A percentile compares a stretch with the other conserved stretches of the same genome.
Evolutionary conservation across 2,329 filamentous ascomycete species (phyloP).

Genomic region (Talaromyces pinophilus): DNA sequence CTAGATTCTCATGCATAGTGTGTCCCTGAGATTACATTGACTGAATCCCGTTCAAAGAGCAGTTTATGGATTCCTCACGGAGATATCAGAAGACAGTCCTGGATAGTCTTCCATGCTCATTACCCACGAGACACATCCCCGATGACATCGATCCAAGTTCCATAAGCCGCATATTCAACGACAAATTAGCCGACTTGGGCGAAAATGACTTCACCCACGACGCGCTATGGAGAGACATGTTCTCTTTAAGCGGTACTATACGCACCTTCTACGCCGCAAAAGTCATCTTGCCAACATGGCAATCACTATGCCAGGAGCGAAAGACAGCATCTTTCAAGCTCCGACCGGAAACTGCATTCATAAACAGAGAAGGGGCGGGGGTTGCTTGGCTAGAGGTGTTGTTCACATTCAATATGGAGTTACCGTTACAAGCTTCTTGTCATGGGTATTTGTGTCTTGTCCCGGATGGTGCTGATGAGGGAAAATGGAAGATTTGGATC

Average conservation of each 20-base stretch:
- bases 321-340: slow-evolving; percentile 22
- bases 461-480: slow-evolving; percentile 21
- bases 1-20: neutral
- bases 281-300: slow-evolving; percentile 28
- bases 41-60: no score
- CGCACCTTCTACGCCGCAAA: slow-evolving; percentile 29
- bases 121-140: slow-evolving; percentile 26
- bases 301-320: slow-evolving; percentile 17
- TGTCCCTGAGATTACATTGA: no score
- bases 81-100: slow-evolving; percentile 10
- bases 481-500: slow-evolving; percentile 32
- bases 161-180: slow-evolving; percentile 13
- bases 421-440: slow-evolving; percentile 21
- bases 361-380: slow-evolving; percentile 14
- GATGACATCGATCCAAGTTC: slow-evolving; percentile 23
- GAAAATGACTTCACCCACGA: slow-evolving; percentile 24
- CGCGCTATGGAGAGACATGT: slow-evolving; percentile 34
- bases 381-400: slow-evolving; percentile 27
- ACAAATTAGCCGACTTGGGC: slow-evolving; percentile 18
- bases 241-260: slow-evolving; percentile 30
- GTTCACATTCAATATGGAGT: slow-evolving; percentile 26
- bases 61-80: neutral
- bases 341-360: slow-evolving; percentile 20
- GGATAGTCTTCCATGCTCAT: slow-evolving; percentile 26
- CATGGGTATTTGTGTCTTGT: slow-evolving; percentile 28